Percentiles rank a stretch among this genome's conserved stretches.
phyloP scores from a whole-genome alignment of 176 grass and related monocot species.

The Oryza meyeriana region DNA sequence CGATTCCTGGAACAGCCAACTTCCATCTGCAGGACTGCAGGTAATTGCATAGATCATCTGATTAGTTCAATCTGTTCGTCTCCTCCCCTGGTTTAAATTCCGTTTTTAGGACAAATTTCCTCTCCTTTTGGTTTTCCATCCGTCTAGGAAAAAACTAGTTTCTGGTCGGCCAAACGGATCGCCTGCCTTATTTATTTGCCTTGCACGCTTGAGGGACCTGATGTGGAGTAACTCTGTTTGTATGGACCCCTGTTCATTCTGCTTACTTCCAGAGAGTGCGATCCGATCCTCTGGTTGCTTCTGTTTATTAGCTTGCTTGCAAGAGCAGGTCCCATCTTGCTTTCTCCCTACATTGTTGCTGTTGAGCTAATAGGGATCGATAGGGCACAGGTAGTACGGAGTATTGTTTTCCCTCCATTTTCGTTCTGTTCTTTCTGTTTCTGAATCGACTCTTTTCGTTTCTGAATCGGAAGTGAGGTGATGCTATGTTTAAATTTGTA shows the following conservation, averaged over 20 bases:
- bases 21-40: neutral
- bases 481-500: neutral
- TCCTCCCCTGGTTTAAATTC: neutral
- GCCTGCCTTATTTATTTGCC: neutral
- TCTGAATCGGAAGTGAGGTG: slow-evolving; percentile 3
- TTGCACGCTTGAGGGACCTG: neutral
- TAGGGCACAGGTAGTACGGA: neutral
- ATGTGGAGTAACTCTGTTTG: neutral
- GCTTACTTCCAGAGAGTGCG: neutral
- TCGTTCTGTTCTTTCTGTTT: neutral
- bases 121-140: neutral
- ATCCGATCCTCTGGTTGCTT: slow-evolving; percentile 25
- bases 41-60: neutral
- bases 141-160: neutral
- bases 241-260: neutral
- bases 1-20: neutral
- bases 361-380: neutral
- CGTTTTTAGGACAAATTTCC: neutral
- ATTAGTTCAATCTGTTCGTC: neutral
- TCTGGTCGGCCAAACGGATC: neutral
- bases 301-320: slow-evolving; percentile 13
- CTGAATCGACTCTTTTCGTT: neutral
- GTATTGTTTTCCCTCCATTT: neutral
- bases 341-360: neutral
- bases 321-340: neutral